These are phyloP conservation scores for Ustilago loliicola DNA, from an alignment of 1,284 basidiomycete genomes.

Conservation along the genomic window DNA sequence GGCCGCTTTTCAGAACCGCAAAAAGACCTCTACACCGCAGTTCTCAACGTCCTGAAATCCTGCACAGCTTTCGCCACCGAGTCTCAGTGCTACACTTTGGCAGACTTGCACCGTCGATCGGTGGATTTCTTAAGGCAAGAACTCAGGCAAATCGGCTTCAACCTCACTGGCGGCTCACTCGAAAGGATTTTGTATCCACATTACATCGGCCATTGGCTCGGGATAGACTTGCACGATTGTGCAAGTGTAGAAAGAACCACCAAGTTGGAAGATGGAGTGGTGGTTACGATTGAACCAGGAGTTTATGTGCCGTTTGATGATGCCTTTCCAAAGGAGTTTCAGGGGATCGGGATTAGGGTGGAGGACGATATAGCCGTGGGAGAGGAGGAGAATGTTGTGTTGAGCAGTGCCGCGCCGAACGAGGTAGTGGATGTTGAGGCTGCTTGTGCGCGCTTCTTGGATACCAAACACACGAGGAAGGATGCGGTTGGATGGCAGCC, in stretches of 20 bases:
- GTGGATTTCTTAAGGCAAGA: constrained; percentile 80
- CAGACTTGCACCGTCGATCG: constrained; percentile 84
- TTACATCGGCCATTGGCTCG: constrained; percentile 86
- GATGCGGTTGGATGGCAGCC: constrained; percentile 6
- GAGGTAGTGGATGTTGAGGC: constrained; percentile 68
- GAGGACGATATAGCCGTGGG: constrained; percentile 67
- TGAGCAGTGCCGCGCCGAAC: constrained; percentile 61
- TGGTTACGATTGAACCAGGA: constrained; percentile 68
- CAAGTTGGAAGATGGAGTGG: constrained; percentile 57
- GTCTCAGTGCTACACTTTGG: constrained; percentile 75
- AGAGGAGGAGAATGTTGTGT: constrained; percentile 50
- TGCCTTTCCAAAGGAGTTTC: constrained; percentile 61
- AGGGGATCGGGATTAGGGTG: constrained; percentile 67
- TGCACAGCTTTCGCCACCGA: constrained; percentile 75
- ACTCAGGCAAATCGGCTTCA: constrained; percentile 83
- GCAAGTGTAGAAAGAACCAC: constrained; percentile 58
- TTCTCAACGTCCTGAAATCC: constrained; percentile 81
- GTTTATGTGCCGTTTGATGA: constrained; percentile 66
- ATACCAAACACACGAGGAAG: constrained; percentile 11
- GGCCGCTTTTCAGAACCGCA: constrained; percentile 81
- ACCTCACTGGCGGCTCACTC: constrained; percentile 76
- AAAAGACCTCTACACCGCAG: constrained; percentile 86
- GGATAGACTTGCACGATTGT: constrained; percentile 75
- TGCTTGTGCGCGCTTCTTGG: constrained; percentile 39
- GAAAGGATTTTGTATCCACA: constrained; percentile 87